Base-by-base conservation (phyloP, 257 asterid species). In the Nicotiana paniculata region DNA sequence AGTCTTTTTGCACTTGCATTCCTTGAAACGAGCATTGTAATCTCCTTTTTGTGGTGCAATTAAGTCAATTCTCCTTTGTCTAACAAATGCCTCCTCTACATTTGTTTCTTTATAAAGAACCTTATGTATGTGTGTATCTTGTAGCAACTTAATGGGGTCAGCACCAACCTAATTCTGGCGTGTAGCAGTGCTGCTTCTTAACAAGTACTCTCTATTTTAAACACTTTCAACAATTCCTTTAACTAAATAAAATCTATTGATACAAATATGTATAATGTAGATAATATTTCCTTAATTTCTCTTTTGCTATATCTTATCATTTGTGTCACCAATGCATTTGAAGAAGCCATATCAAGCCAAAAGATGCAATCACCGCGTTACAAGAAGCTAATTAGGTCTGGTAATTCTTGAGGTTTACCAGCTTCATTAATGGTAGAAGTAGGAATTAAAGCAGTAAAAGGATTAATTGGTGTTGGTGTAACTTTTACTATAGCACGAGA, bases 311-410 rank as follows among this genome's bases (percentile, higher is more conserved):
- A 37, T n/a, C 21, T 61, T 21, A 61, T 21, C 5, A 61, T 21
- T 61, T 72, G 37, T 72, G 39, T 72, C 37, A 72, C 59, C 18
- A 70, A 37, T 4, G 54, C 33, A 70, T 35, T 10, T 70, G 57
- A 21, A 53, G 4, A 53, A 12, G 15, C 57, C 17, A 53, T 53
- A 53, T 3, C 15, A 53, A 53, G 57, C 57, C 57, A 53, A 53
- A 53, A 53, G 15, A 13, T 51, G 4, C 15, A 9, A 12, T 51
- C 55, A 51, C 55, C 46, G 46, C 46, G 46, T 39, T 8, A 43
- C 48, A 43, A 43, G 68, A 86, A 86, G 84, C 77, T 88, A 82
- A 88, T 88, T 8, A 88, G 63, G 68, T 88, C 90, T 18, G 90
- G 90, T 10, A 88, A 37, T 28, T 85, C 86, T 48, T 72, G 84